phyloP scores from a whole-genome alignment of 331 rosid species.

The Saraca asoca region DNA sequence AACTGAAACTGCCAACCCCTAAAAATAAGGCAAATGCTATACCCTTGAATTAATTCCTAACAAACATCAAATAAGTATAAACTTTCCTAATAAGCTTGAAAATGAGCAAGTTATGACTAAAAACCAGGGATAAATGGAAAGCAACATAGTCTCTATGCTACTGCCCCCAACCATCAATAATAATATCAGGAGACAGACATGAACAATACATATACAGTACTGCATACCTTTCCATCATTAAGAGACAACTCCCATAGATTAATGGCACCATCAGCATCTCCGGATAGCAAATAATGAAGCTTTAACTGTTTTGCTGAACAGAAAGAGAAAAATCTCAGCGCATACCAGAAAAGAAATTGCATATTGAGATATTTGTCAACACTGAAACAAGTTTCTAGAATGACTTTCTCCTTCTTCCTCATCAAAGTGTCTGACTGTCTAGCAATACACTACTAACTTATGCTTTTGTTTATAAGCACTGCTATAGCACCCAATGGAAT shows the following conservation, averaged over 20 bases:
- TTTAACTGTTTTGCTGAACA: constrained; percentile 65
- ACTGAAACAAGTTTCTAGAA: background rate
- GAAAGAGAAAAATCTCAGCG: background rate
- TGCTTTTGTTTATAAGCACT: too few relatives aligned
- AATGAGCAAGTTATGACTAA: too few relatives aligned
- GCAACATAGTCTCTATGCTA: background rate
- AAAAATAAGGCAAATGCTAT: too few relatives aligned
- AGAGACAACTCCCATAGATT: constrained; percentile 73
- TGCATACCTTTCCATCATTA: constrained; percentile 63
- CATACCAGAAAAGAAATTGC: background rate
- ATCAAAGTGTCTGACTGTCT: too few relatives aligned
- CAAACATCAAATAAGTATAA: too few relatives aligned
- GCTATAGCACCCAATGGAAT: too few relatives aligned
- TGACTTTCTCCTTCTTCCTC: background rate
- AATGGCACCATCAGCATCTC: constrained; percentile 82
- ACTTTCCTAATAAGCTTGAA: too few relatives aligned
- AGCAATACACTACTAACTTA: too few relatives aligned
- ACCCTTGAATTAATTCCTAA: too few relatives aligned
- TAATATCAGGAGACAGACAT: background rate
- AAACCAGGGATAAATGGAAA: background rate
- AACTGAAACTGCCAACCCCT: background rate
- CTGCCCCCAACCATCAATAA: background rate
- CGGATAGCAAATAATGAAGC: constrained; percentile 79
- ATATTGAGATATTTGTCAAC: background rate
- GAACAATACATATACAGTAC: background rate